A percentile compares a stretch with the other conserved stretches of the same genome.
These are phyloP conservation scores for Exidia glandulosa DNA, from an alignment of 768 basidiomycete genomes.

Conservation along the genomic window DNA sequence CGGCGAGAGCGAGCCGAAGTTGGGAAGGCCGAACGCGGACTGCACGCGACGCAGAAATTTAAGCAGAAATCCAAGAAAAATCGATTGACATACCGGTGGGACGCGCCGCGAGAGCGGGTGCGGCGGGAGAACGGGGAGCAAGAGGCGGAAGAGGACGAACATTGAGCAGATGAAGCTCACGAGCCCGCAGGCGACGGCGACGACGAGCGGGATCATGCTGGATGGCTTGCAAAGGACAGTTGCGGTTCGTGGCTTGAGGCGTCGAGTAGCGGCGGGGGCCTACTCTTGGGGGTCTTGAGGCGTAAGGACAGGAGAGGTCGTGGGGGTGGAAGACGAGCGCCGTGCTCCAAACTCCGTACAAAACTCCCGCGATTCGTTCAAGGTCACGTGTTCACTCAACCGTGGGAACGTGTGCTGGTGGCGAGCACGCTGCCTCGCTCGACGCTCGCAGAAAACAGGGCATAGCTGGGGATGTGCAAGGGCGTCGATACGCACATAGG, in stretches of 20 bases:
- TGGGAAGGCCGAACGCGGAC: constrained; percentile 69
- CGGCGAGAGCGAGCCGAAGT: constrained; percentile 52
- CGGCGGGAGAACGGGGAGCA: constrained; percentile 65
- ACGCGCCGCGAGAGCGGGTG: constrained; percentile 64
- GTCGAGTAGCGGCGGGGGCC: constrained; percentile 4
- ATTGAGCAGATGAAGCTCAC: constrained; percentile 62
- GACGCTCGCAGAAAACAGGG: no score
- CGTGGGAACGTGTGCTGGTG: no score
- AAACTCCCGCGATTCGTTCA: neutral
- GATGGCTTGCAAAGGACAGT: neutral
- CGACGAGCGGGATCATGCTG: constrained; percentile 56
- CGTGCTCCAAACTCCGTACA: no score
- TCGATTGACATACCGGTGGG: constrained; percentile 60
- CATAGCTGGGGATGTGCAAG: no score
- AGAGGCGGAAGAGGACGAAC: constrained; percentile 65
- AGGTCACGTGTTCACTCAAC: neutral
- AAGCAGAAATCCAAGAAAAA: no score
- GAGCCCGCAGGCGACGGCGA: constrained; percentile 54
- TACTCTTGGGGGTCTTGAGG: neutral
- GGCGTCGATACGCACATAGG: no score
- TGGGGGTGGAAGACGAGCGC: neutral
- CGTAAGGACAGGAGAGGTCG: constrained; percentile 4
- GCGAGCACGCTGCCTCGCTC: no score
- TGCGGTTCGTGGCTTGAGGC: constrained; percentile 5
- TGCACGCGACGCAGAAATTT: constrained; percentile 17